Conservation (phyloP, 306 rosid species). For the Lathyrus oleraceus region DNA sequence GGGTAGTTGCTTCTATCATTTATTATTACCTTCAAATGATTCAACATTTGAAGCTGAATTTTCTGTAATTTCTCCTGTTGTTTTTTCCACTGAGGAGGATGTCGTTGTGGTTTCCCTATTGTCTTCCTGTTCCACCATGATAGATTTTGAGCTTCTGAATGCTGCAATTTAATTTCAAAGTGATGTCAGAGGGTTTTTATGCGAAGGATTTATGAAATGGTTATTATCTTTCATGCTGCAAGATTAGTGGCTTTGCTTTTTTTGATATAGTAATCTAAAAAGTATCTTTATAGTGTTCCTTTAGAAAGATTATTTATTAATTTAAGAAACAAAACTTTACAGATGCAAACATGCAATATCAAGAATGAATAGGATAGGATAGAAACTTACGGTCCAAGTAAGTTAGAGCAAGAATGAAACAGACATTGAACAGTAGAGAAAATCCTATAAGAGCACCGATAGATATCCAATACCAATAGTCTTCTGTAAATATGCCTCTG, state of each 20-base stretch:
- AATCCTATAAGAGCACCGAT: conserved; percentile 64
- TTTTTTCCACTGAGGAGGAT: conserved; percentile 31
- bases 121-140: conserved; percentile 45
- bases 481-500: conserved; percentile 58
- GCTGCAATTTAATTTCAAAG: conserved; percentile 47
- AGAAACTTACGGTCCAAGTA: conserved; percentile 58
- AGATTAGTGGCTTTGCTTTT: conserved; percentile 19
- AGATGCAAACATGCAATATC: background rate
- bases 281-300: background rate
- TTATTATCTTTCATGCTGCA: background rate
- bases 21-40: conserved; percentile 39
- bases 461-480: conserved; percentile 72
- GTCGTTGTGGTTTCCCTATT: conserved; percentile 18
- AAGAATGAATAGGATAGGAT: background rate
- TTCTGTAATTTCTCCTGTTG: background rate
- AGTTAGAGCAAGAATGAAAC: conserved; percentile 58
- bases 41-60: conserved; percentile 26
- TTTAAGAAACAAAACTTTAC: background rate
- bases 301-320: background rate
- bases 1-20: background rate
- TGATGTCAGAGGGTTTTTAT: conserved; percentile 1
- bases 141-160: conserved; percentile 48
- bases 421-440: conserved; percentile 57
- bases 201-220: background rate
- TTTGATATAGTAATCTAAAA: background rate